Conservation (phyloP, 805 yeast genomes). For the Pichia phayaonensis region DNA sequence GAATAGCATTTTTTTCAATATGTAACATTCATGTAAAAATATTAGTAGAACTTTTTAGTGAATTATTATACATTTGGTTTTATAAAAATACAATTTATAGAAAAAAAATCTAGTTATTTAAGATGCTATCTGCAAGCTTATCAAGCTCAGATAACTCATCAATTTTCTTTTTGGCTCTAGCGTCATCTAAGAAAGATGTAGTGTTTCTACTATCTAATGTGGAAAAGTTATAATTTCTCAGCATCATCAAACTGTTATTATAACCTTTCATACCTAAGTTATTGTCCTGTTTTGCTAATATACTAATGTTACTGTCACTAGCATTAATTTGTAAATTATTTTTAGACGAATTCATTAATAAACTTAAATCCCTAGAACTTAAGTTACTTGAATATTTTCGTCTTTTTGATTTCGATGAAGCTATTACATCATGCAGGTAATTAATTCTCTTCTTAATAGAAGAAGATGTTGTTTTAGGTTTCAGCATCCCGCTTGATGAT, state of each 20-base stretch:
- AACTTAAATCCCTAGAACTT: background rate
- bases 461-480: background rate
- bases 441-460: conserved; percentile 1
- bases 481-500: background rate
- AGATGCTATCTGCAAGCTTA: conserved; percentile 21
- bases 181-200: background rate
- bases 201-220: background rate
- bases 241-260: conserved; percentile 6
- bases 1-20: background rate
- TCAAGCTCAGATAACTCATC: conserved; percentile 16
- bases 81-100: conserved; percentile 1
- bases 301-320: background rate
- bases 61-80: background rate
- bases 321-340: background rate
- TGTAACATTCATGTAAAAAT: background rate
- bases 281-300: no score
- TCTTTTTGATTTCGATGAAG: background rate
- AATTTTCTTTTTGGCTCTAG: conserved; percentile 4
- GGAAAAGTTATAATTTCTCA: background rate
- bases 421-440: conserved; percentile 1
- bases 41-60: background rate
- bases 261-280: background rate
- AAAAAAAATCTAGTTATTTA: conserved; percentile 10
- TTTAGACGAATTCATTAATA: background rate
- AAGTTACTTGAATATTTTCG: background rate